Evolutionary conservation across 2,329 filamentous ascomycete species (phyloP), one percentile per base, ranked within the genome.

Genomic region (Diplocarpon rosae): DNA sequence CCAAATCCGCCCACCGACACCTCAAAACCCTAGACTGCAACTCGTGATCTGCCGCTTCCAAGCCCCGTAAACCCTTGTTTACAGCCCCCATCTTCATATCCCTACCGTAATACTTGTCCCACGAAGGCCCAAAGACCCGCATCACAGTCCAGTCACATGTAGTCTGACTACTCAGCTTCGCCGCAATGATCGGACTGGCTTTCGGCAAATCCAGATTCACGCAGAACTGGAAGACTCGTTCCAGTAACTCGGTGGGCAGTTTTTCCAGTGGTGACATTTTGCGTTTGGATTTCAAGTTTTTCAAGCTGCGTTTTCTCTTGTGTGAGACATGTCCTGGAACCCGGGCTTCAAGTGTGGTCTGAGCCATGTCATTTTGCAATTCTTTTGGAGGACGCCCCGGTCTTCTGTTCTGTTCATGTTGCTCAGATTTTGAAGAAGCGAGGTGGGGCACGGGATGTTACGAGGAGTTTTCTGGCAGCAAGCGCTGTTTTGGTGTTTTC

Each of bases 261-360:
- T 46, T 57, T 42, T 63, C 60, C 3, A 63, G 48, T 7, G 16
- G 28, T 2, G 57, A 56, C 55, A 58, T 59, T 37, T 56, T 56
- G 6, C 47, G 46, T 27, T 37, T 54, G 27, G 56, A 56, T 36
- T 59, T 59, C 12, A 60, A 43, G 28, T 56, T 57, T 39, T 56
- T 57, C 12, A 56, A 30, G 6, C 47, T 46, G 17, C 49, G 48
- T 20, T 48, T 46, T 34, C 51, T 54, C 24, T 7, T 16, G 37
- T 44, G 35, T 47, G 49, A 9, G 37, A 12, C 13, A 28, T 35
- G 33, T 10, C 5, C 11, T 32, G 13, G 33, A 16, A 35, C n/a
- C n/a, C n/a, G n/a, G n/a, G n/a, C 2, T 17, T 35, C 5, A 11
- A 35, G 4, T 10, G 3, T 14, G 13, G 5, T 35, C 15, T 3